Evolutionary conservation across 805 yeast species (phyloP).

Genomic region (Nakazawaea laoshanensis): DNA sequence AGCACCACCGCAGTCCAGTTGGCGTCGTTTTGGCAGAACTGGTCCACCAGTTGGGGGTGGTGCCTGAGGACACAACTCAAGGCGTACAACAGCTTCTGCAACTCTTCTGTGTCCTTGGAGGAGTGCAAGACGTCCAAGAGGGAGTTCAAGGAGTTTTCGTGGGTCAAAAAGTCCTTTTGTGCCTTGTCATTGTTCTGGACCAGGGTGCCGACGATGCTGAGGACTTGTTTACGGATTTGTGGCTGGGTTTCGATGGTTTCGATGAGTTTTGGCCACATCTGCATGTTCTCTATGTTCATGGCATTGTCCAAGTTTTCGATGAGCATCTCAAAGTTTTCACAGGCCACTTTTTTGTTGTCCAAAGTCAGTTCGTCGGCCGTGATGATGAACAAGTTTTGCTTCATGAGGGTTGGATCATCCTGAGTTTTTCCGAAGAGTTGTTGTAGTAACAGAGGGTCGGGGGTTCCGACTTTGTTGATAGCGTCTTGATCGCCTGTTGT

Average conservation of each 20-base stretch:
- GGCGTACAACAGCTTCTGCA: slow-evolving; percentile 76
- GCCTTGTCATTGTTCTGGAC: slow-evolving; percentile 82
- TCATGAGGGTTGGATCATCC: slow-evolving; percentile 88
- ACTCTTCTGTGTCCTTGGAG: too few relatives aligned
- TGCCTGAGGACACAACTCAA: slow-evolving; percentile 68
- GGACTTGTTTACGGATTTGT: slow-evolving; percentile 48
- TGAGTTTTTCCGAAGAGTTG: slow-evolving; percentile 60
- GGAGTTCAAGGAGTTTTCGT: slow-evolving; percentile 40
- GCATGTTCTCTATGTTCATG: slow-evolving; percentile 76
- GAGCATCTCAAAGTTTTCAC: slow-evolving; percentile 89
- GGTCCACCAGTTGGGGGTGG: slow-evolving; percentile 42
- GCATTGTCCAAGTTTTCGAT: slow-evolving; percentile 94
- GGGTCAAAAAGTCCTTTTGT: slow-evolving; percentile 56
- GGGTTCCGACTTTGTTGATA: slow-evolving; percentile 50
- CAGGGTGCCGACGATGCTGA: slow-evolving; percentile 80
- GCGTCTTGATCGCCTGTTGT: slow-evolving; percentile 68
- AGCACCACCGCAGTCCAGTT: slow-evolving; percentile 1
- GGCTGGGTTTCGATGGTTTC: slow-evolving; percentile 37
- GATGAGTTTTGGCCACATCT: slow-evolving; percentile 73
- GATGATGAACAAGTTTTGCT: slow-evolving; percentile 58
- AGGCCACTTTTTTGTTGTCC: slow-evolving; percentile 64
- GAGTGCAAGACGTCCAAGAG: too few relatives aligned
- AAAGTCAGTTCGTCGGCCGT: slow-evolving; percentile 46
- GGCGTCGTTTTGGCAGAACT: slow-evolving; percentile 45
- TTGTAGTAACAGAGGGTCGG: slow-evolving; percentile 72